Evolutionary conservation across 2,329 filamentous ascomycete genomes (phyloP), one percentile per base, ranked within the genome.

Genomic region (Ophiostoma tasmaniense): DNA sequence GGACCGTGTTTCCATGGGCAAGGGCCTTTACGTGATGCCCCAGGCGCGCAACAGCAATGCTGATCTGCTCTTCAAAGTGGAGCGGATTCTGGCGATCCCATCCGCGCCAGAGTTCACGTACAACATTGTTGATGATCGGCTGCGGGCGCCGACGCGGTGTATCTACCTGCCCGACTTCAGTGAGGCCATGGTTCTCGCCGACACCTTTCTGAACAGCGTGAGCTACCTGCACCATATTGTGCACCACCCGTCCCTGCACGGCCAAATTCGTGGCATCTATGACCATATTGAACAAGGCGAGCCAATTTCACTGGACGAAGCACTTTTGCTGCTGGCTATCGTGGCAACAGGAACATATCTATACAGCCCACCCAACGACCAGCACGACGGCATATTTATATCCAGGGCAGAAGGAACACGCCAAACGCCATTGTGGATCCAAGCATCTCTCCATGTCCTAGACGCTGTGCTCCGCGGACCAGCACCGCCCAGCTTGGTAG

Each of bases 1-100:
- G 6, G 68, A 69, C 68, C 65, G 65, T n/a, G 68, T 69, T 30
- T 69, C 68, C 17, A 69, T 69, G 68, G 59, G 68, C 52, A 67
- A 67, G 10, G 68, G 68, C 1, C 35, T 66, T 20, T 69, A 69
- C 39, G 17, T 42, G 37, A 39, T 39, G 11, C 65, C 68, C n/a
- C 37, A 25, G 25, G 45, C 50, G 1, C 61, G 64, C 17, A 33
- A 37, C 28, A 30, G 14, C 2, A 25, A 8, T 20, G 20, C 11
- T 17, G 25, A 55, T 22, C 50, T 33, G 1, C 2, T 61, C 50
- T n/a, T 69, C 59, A 65, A 66, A 22, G 52, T 67, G 8, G 68
- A 59, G 45, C 68, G 39, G 4, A 59, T 69, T 17, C 35, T 64
- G 17, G 45, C 42, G 1, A 67, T 67, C 7, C 66, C 68, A 1